Percentiles rank a stretch among this genome's conserved stretches.
These are phyloP conservation scores for Verticillium zaregamsianum DNA, from an alignment of 2,329 filamentous ascomycete species.

Conservation along the genomic window DNA sequence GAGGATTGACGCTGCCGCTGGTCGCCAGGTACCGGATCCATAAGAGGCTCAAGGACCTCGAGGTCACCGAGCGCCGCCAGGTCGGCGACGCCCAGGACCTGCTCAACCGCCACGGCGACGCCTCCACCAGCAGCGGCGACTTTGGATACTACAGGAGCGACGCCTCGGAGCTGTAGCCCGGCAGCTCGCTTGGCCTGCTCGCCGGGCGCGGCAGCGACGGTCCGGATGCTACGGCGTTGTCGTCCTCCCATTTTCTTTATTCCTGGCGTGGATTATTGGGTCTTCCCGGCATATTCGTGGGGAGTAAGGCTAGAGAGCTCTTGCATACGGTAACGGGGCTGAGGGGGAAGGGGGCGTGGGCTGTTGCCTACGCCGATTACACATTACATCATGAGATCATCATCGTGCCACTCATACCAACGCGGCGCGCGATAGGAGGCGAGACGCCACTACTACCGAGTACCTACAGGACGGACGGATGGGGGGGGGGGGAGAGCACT, in stretches of 20 bases:
- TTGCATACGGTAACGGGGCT: neutral
- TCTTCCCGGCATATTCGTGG: too few relatives aligned
- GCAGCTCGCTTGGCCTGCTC: too few relatives aligned
- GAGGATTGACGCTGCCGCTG: constrained; percentile 61
- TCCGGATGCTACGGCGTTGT: neutral
- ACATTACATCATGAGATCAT: neutral
- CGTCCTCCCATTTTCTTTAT: neutral
- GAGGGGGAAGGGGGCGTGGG: neutral
- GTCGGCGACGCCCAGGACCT: constrained; percentile 83
- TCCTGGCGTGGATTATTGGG: neutral
- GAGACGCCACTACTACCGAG: neutral
- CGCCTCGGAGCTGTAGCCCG: neutral
- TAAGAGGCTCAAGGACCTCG: constrained; percentile 65
- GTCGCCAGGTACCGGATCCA: constrained; percentile 55
- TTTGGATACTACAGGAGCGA: neutral
- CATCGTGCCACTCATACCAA: too few relatives aligned
- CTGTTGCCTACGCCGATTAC: neutral
- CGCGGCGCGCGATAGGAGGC: too few relatives aligned
- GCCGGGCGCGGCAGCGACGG: neutral
- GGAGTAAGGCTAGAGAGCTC: neutral
- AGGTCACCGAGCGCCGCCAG: constrained; percentile 83
- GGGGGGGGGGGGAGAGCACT: neutral
- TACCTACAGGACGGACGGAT: neutral
- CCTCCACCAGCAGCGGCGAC: constrained; percentile 1
- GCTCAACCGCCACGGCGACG: constrained; percentile 49